Base-by-base conservation (phyloP, 768 basidiomycete genomes). In the Termitomyces sp. region DNA sequence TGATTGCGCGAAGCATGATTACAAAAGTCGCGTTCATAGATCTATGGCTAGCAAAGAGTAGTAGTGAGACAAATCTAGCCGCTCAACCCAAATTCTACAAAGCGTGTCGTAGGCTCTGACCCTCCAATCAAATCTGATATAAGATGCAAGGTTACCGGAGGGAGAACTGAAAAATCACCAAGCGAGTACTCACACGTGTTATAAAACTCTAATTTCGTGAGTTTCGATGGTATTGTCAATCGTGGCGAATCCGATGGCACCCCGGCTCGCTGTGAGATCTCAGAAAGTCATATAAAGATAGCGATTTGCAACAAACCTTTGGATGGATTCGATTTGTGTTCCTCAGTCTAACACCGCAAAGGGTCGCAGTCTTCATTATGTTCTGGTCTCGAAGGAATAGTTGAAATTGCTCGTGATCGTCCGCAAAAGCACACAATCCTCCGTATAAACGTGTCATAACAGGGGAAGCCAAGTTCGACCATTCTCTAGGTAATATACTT, bases 201-300 rank as follows among this genome's bases (percentile, higher is more conserved):
- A 59, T 75, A 75, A 59, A 66, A 73, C 57, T 74, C 70, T 48
- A 68, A 64, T 36, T 61, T 71, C 2, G 70, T 67, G n/a, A 72
- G 63, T 63, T 70, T 65, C 5, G 38, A 49, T n/a, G 71, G 69
- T 51, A 72, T 57, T 11, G 62, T 65, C 34, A 69, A 63, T 14
- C 67, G 48, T 4, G 63, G 52, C n/a, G 69, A 65, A 31, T 67
- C 43, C 43, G 74, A 40, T 25, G 74, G 66, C 45, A 69, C 65
- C 5, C 73, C 74, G 14, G 71, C 68, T 53, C 72, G 67, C 74
- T 73, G 40, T 47, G 14, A 17, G 20, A 17, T 15, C 32, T 46
- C 20, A 54, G 31, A 37, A 25, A 37, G 6, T 20, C 15, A 8
- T 36, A 14, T 31, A 1, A 50, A 2, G 12, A 20, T 32, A 1